phyloP scores from a whole-genome alignment of 176 grass and related monocot genomes.

The Tuctoria greenei region DNA sequence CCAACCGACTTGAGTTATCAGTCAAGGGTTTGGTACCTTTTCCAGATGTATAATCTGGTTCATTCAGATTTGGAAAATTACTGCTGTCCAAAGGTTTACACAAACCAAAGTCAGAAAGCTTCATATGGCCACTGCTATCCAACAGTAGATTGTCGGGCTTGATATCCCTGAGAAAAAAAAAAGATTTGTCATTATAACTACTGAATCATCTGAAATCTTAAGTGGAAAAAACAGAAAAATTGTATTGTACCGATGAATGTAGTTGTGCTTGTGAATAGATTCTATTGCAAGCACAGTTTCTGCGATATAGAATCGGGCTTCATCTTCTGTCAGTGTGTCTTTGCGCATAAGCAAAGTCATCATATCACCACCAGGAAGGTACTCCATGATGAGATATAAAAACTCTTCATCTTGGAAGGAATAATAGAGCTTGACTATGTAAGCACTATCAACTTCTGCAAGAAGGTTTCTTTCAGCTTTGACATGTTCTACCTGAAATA shows the following conservation, averaged over 20 bases:
- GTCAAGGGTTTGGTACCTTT: conserved; percentile 58
- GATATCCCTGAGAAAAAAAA: conserved; percentile 75
- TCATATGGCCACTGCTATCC: conserved; percentile 84
- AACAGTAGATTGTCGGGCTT: conserved; percentile 97
- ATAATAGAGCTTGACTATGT: conserved; percentile 94
- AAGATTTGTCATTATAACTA: conserved; percentile 36
- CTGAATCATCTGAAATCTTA: not conserved
- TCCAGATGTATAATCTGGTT: conserved; percentile 68
- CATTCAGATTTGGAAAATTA: conserved; percentile 89
- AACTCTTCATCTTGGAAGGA: conserved; percentile 97
- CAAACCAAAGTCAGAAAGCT: conserved; percentile 96
- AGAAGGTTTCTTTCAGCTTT: conserved; percentile 99
- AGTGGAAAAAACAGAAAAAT: not conserved
- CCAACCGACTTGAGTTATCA: conserved; percentile 60
- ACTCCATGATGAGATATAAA: conserved; percentile 99
- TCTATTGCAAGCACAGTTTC: conserved; percentile 97
- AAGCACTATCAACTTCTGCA: conserved; percentile 94
- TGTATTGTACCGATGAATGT: conserved; percentile 79
- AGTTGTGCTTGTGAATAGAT: conserved; percentile 95
- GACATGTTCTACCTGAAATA: conserved; percentile 90
- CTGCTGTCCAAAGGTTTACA: conserved; percentile 97
- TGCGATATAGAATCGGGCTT: conserved; percentile 92
- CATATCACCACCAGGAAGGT: conserved; percentile 99
- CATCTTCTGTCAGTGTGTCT: conserved; percentile 89
- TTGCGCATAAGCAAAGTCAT: conserved; percentile 99